Conservation (phyloP, 1,284 basidiomycete genomes). For the Fistulina hepatica region DNA sequence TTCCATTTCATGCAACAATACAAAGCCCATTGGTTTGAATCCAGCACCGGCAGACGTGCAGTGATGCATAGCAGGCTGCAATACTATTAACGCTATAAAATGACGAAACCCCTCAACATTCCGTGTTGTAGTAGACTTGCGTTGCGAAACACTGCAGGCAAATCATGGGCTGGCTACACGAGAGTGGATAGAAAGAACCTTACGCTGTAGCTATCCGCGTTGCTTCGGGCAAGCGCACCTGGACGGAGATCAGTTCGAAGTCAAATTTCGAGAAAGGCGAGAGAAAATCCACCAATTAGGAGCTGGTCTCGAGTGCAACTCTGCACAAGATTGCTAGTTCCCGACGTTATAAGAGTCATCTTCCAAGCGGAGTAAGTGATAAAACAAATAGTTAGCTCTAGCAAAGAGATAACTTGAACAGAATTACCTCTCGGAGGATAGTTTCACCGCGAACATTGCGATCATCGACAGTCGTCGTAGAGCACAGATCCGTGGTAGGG, state of each 20-base stretch:
- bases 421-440: slow-evolving; percentile 24
- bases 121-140: slow-evolving; percentile 26
- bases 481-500: slow-evolving; percentile 24
- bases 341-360: slow-evolving; percentile 28
- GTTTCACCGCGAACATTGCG: slow-evolving; percentile 31
- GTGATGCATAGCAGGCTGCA: too few species aligned
- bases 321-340: slow-evolving; percentile 28
- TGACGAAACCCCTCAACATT: too few species aligned
- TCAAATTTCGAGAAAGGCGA: too few species aligned
- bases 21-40: too few species aligned
- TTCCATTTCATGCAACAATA: too few species aligned
- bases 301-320: slow-evolving; percentile 28
- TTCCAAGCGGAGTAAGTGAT: neutral
- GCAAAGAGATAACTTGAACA: neutral
- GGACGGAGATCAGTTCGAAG: slow-evolving; percentile 18
- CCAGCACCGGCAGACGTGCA: too few species aligned
- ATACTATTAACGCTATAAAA: too few species aligned
- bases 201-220: slow-evolving; percentile 31
- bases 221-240: too few species aligned
- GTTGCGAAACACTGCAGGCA: slow-evolving; percentile 26
- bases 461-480: slow-evolving; percentile 26
- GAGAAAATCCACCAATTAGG: too few species aligned
- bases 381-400: neutral
- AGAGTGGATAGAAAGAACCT: neutral
- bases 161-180: neutral